Evolutionary conservation across 345 rosid species (phyloP).

Genomic region (Clarkia xantiana): DNA sequence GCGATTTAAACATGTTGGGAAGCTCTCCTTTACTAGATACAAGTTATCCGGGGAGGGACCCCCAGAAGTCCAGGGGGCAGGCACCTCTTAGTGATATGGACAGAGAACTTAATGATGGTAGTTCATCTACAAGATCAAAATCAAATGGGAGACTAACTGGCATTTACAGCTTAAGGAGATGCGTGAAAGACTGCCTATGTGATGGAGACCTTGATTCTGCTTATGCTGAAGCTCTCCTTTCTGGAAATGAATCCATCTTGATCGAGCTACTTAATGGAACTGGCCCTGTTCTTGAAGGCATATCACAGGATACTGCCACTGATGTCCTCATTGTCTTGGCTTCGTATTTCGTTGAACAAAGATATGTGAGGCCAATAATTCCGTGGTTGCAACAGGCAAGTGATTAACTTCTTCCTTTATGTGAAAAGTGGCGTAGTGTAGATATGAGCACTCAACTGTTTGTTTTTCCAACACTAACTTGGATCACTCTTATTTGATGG

Average conservation of each 20-base stretch:
- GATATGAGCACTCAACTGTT: background rate
- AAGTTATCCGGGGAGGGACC: constrained; percentile 27
- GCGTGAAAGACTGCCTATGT: constrained; percentile 36
- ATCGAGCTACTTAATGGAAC: constrained; percentile 78
- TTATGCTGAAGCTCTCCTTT: constrained; percentile 57
- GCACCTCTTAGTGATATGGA: constrained; percentile 18
- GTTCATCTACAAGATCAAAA: constrained; percentile 18
- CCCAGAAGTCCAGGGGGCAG: constrained; percentile 26
- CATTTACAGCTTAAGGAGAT: constrained; percentile 33
- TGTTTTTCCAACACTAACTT: background rate
- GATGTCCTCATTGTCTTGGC: constrained; percentile 56
- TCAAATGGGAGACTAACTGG: constrained; percentile 22
- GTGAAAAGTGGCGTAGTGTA: background rate
- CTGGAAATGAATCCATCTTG: constrained; percentile 49
- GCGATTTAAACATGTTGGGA: constrained; percentile 28
- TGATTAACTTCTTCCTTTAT: constrained; percentile 6
- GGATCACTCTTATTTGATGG: constrained; percentile 1
- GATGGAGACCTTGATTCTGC: constrained; percentile 75
- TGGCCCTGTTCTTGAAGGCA: constrained; percentile 63
- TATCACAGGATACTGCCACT: constrained; percentile 45
- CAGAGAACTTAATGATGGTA: constrained; percentile 21
- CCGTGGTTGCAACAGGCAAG: constrained; percentile 96
- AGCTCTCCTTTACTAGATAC: constrained; percentile 23
- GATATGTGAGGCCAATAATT: constrained; percentile 44
- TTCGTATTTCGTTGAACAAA: constrained; percentile 48